A percentile compares a stretch with the other conserved stretches of the same genome.
Conservation (phyloP, 164 flowering plant genomes). For the Macadamia tetraphylla region DNA sequence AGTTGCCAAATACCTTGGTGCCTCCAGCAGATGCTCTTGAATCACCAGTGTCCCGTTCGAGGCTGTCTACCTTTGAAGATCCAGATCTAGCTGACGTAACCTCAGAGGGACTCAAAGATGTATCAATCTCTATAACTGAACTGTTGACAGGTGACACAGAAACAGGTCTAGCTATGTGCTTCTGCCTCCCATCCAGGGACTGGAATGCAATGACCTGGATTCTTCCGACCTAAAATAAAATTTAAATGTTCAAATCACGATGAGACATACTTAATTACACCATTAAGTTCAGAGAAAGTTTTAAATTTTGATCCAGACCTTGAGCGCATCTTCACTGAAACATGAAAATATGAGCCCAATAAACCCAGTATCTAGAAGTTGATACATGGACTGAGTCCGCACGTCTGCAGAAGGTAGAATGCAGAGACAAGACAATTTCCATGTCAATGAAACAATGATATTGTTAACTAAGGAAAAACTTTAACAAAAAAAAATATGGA, state of each 20-base stretch:
- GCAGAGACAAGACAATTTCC: slow-evolving; percentile 9
- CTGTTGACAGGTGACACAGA: slow-evolving; percentile 46
- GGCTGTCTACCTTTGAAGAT: slow-evolving; percentile 31
- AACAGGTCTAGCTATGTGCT: slow-evolving; percentile 34
- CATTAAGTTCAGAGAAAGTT: neutral
- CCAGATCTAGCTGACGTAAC: slow-evolving; percentile 33
- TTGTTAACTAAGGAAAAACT: neutral
- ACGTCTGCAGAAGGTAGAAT: slow-evolving; percentile 59
- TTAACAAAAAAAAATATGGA: neutral
- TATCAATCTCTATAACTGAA: slow-evolving; percentile 61
- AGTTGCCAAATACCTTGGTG: slow-evolving; percentile 42
- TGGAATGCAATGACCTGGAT: slow-evolving; percentile 97
- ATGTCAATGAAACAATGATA: neutral
- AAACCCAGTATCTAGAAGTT: slow-evolving; percentile 94
- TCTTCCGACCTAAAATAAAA: slow-evolving; percentile 71
- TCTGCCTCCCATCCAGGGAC: slow-evolving; percentile 88
- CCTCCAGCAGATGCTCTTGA: slow-evolving; percentile 32
- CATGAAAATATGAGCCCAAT: slow-evolving; percentile 97
- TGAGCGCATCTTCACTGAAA: slow-evolving; percentile 86
- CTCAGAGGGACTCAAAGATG: slow-evolving; percentile 63
- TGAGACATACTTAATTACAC: neutral
- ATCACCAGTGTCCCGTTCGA: slow-evolving; percentile 70
- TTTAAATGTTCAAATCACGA: neutral
- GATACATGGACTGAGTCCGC: slow-evolving; percentile 96
- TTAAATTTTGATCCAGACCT: slow-evolving; percentile 41